These are phyloP conservation scores for Aspergillus nidulans DNA, from an alignment of 495 filamentous ascomycete species.

Conservation along the genomic window DNA sequence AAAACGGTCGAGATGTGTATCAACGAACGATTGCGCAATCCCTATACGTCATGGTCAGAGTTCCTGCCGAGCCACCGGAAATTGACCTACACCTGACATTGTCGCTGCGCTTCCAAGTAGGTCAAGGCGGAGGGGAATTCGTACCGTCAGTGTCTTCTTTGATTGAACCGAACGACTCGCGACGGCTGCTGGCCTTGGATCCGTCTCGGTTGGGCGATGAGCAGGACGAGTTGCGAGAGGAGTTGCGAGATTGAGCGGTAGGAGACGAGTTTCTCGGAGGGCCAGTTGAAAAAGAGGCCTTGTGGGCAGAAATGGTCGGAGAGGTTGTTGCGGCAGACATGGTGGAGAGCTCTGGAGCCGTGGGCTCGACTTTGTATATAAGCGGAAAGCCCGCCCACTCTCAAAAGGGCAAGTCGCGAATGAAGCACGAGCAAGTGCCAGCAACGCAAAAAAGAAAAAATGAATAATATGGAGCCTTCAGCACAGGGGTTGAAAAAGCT, in stretches of 20 bases:
- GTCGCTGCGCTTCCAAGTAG: neutral
- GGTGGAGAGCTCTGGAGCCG: slow-evolving; percentile 18
- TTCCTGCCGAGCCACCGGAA: neutral
- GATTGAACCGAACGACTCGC: slow-evolving; percentile 42
- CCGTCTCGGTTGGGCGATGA: slow-evolving; percentile 30
- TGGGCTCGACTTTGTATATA: slow-evolving; percentile 35
- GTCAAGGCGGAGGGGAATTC: slow-evolving; percentile 6
- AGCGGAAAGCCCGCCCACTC: slow-evolving; percentile 4
- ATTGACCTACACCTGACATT: neutral
- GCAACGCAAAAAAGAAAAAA: slow-evolving; percentile 11
- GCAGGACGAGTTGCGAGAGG: slow-evolving; percentile 33
- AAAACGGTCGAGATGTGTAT: slow-evolving; percentile 59
- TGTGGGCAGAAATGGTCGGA: slow-evolving; percentile 19
- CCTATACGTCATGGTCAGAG: slow-evolving; percentile 25
- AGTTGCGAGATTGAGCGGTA: slow-evolving; percentile 28
- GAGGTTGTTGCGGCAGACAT: slow-evolving; percentile 33
- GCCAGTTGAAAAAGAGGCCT: slow-evolving; percentile 21
- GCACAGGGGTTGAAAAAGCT: slow-evolving; percentile 10
- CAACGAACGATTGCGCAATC: slow-evolving; percentile 69
- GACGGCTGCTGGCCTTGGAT: slow-evolving; percentile 40
- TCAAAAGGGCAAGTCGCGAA: neutral
- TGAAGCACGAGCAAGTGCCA: no score
- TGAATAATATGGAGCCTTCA: slow-evolving; percentile 5
- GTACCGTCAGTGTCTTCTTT: slow-evolving; percentile 45
- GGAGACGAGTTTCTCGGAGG: slow-evolving; percentile 25